These are phyloP conservation scores for Calonectria crousiana DNA, from an alignment of 2,329 filamentous ascomycete genomes.

Conservation along the genomic window DNA sequence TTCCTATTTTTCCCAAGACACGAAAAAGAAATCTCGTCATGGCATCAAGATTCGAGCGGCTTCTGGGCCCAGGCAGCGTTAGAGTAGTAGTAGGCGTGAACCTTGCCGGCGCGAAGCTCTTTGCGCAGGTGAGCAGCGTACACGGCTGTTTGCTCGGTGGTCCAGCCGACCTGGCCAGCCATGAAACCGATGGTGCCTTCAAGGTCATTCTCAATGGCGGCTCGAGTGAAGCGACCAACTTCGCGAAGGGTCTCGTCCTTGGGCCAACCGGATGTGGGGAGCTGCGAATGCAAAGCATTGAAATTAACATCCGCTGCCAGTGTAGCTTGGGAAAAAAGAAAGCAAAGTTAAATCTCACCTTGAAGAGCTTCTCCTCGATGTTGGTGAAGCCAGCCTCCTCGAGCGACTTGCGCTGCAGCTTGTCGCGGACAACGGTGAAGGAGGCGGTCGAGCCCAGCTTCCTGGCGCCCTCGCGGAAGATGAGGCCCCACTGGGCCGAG, in stretches of 20 bases:
- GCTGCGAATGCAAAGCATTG: conserved; percentile 28
- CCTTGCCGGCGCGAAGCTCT: conserved; percentile 37
- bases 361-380: conserved; percentile 44
- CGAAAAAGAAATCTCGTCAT: not conserved
- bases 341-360: conserved; percentile 28
- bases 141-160: conserved; percentile 43
- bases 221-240: conserved; percentile 50
- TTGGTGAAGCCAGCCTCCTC: conserved; percentile 45
- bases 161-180: conserved; percentile 49
- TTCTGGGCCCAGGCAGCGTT: conserved; percentile 44
- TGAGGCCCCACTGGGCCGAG: conserved; percentile 49
- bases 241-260: conserved; percentile 49
- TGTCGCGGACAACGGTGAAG: conserved; percentile 48
- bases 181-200: conserved; percentile 48
- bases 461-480: conserved; percentile 50
- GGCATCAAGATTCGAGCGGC: conserved; percentile 10
- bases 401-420: conserved; percentile 46
- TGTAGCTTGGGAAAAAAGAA: not conserved
- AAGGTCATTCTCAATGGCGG: conserved; percentile 49
- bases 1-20: not conserved
- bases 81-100: conserved; percentile 41
- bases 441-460: conserved; percentile 44
- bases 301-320: not conserved
- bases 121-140: conserved; percentile 48
- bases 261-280: conserved; percentile 56